These are phyloP conservation scores for Waltergamsia citrina DNA, from an alignment of 2,329 filamentous ascomycete species.

Conservation along the genomic window DNA sequence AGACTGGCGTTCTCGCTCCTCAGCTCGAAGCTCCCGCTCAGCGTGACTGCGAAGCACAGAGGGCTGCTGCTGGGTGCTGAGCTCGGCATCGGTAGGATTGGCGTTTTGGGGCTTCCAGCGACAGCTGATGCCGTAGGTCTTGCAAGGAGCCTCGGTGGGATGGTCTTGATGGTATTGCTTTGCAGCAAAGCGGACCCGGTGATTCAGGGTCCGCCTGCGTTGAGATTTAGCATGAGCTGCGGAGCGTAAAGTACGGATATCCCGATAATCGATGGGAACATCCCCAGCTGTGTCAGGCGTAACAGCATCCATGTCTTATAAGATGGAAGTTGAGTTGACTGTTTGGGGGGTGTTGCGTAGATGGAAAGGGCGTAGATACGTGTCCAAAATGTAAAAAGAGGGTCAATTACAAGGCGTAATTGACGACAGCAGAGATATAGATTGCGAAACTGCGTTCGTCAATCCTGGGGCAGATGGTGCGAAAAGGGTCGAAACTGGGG, in stretches of 20 bases:
- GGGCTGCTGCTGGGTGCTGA: too few species aligned
- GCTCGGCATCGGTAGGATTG: too few species aligned
- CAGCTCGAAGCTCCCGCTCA: too few species aligned
- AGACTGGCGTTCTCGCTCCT: too few species aligned
- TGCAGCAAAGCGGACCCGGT: constrained; percentile 5
- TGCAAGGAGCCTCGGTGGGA: constrained; percentile 1
- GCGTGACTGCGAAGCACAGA: too few species aligned
- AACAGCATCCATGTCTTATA: too few species aligned
- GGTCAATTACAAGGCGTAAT: background rate
- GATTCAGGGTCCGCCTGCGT: constrained; percentile 3
- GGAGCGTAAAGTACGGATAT: background rate
- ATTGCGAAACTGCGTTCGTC: too few species aligned
- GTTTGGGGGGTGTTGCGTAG: too few species aligned
- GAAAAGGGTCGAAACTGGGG: background rate
- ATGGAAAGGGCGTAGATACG: too few species aligned
- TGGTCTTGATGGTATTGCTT: constrained; percentile 4
- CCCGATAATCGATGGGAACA: background rate
- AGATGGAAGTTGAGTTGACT: too few species aligned
- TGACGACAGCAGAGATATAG: background rate
- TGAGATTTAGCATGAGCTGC: background rate
- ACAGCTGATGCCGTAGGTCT: background rate
- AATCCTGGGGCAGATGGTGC: background rate
- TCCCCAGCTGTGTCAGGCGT: too few species aligned
- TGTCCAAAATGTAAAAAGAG: background rate
- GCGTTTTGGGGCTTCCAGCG: too few species aligned